These are phyloP conservation scores for Petunia hybrid DNA, from an alignment of 305 asterid genomes.

Conservation along the genomic window DNA sequence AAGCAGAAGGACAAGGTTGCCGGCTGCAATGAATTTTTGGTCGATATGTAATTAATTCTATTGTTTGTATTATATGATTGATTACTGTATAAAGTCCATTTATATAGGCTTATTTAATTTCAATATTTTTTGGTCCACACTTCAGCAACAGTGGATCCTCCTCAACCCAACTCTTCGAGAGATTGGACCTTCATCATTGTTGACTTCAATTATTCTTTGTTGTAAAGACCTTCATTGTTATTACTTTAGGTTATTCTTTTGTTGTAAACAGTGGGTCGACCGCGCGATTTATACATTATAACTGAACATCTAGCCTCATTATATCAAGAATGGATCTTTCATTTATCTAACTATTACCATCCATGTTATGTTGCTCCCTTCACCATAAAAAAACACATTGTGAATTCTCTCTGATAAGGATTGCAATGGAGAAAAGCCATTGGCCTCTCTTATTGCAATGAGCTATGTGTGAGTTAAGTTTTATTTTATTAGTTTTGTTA, in stretches of 20 bases:
- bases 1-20: constrained; percentile 24
- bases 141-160: constrained; percentile 38
- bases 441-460: no score
- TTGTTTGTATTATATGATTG: not conserved
- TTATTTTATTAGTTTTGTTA: no score
- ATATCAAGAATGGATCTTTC: not conserved
- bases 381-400: no score
- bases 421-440: not conserved
- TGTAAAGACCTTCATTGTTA: constrained; percentile 12
- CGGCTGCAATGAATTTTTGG: not conserved
- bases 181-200: not conserved
- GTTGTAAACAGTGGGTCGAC: constrained; percentile 19
- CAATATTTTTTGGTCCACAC: constrained; percentile 48
- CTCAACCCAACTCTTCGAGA: constrained; percentile 9
- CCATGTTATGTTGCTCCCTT: no score
- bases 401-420: no score
- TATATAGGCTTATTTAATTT: constrained; percentile 28
- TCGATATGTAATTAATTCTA: constrained; percentile 12
- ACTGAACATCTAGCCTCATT: not conserved
- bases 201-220: constrained; percentile 21
- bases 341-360: no score
- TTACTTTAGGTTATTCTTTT: not conserved
- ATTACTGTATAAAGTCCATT: constrained; percentile 23
- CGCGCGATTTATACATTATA: not conserved
- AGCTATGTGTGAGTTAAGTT: no score